Percentiles rank a stretch among this genome's conserved stretches.
These are phyloP conservation scores for Penicillium sp. DNA, from an alignment of 2,329 filamentous ascomycete genomes.

Conservation along the genomic window DNA sequence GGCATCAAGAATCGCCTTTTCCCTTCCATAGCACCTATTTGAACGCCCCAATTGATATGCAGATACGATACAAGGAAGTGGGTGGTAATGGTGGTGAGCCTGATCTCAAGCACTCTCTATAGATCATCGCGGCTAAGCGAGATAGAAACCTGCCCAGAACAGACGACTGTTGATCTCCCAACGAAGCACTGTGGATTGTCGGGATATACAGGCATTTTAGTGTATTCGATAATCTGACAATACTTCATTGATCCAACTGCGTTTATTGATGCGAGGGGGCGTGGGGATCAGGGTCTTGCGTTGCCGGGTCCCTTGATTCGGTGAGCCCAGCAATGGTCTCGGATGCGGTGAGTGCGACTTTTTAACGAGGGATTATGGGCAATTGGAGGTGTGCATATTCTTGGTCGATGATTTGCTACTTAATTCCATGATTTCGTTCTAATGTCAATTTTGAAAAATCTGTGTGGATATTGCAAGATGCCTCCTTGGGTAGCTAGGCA, in stretches of 20 bases:
- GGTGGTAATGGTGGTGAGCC: neutral
- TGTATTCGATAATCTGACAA: neutral
- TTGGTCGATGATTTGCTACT: too few species aligned
- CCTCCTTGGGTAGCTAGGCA: neutral
- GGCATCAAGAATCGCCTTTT: neutral
- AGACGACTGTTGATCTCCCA: conserved; percentile 8
- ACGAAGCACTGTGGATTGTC: neutral
- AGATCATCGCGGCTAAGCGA: conserved; percentile 15
- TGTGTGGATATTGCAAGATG: too few species aligned
- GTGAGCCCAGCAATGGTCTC: neutral
- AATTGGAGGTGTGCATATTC: too few species aligned
- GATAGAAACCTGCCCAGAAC: neutral
- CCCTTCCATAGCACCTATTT: neutral
- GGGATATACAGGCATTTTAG: neutral
- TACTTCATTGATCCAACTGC: neutral
- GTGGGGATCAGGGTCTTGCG: conserved; percentile 9
- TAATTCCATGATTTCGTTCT: too few species aligned
- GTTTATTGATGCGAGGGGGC: neutral
- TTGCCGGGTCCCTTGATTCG: conserved; percentile 10
- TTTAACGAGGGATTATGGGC: neutral
- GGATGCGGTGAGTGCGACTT: neutral
- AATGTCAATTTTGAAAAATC: neutral
- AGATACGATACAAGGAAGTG: neutral
- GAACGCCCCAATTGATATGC: neutral
- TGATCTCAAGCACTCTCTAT: conserved; percentile 3